A percentile compares a stretch with the other conserved stretches of the same genome.
Conservation (phyloP, 2,329 filamentous ascomycete genomes). For the Tetracladium maxilliforme region DNA sequence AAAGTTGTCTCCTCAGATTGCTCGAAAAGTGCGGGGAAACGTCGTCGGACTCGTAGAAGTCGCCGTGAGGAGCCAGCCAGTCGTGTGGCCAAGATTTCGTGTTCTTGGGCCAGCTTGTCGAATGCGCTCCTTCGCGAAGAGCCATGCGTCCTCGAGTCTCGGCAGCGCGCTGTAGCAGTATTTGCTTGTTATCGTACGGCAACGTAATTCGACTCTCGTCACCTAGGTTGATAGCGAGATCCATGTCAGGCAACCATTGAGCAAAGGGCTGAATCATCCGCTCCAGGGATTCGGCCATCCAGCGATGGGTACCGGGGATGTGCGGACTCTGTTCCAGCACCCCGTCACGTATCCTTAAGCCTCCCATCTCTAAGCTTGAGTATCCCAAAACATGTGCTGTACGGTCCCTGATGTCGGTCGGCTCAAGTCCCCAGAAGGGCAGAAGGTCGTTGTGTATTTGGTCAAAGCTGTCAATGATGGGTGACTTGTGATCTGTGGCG, state of each 20-base stretch:
- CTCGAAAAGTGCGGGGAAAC: too few relatives aligned
- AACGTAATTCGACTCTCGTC: conserved; percentile 33
- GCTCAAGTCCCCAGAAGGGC: conserved; percentile 15
- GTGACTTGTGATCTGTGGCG: conserved; percentile 11
- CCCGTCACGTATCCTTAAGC: conserved; percentile 16
- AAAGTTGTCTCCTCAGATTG: too few relatives aligned
- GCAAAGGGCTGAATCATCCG: conserved; percentile 24
- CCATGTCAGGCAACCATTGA: conserved; percentile 32
- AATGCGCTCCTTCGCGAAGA: too few relatives aligned
- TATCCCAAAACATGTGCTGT: conserved; percentile 4
- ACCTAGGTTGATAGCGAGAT: conserved; percentile 33
- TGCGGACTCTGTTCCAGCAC: conserved; percentile 15
- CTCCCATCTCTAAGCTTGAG: conserved; percentile 12
- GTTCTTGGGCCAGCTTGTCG: too few relatives aligned
- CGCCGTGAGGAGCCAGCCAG: too few relatives aligned
- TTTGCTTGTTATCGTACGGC: too few relatives aligned
- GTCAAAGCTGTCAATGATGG: conserved; percentile 15
- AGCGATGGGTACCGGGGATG: conserved; percentile 16
- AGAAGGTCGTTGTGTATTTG: conserved; percentile 14
- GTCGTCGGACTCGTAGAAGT: too few relatives aligned
- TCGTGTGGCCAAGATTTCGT: too few relatives aligned
- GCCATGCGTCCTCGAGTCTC: too few relatives aligned
- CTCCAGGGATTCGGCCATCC: conserved; percentile 21
- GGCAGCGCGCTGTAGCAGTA: too few relatives aligned
- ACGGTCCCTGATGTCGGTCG: conserved; percentile 9